These are phyloP conservation scores for Naganishia antarctica DNA, from an alignment of 768 basidiomycete species.

Conservation along the genomic window DNA sequence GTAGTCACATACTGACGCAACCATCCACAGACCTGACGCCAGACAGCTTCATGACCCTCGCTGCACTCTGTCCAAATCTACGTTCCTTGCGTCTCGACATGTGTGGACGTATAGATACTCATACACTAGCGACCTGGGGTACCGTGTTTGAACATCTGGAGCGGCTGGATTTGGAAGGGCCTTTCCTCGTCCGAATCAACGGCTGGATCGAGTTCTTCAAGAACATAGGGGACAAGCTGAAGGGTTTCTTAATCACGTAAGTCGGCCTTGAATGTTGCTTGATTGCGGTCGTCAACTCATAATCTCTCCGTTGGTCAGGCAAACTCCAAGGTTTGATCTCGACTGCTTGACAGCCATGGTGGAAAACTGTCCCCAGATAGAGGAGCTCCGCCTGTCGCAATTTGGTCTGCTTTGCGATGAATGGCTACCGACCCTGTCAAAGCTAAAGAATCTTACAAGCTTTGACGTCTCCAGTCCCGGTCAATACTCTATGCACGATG, in stretches of 20 bases:
- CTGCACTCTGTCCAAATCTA: constrained; percentile 77
- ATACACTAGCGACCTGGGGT: constrained; percentile 53
- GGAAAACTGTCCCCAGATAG: constrained; percentile 56
- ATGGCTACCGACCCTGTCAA: constrained; percentile 58
- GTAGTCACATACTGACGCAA: neutral
- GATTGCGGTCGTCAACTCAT: no score
- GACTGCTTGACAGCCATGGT: constrained; percentile 62
- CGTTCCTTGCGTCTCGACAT: constrained; percentile 72
- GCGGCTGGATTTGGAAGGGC: constrained; percentile 75
- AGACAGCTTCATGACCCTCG: constrained; percentile 64
- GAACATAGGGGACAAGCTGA: constrained; percentile 58
- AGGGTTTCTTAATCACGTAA: constrained; percentile 65
- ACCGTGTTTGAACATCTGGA: constrained; percentile 62
- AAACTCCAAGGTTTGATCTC: constrained; percentile 78
- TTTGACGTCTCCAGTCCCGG: constrained; percentile 63
- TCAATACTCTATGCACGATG: constrained; percentile 55
- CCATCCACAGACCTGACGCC: constrained; percentile 61
- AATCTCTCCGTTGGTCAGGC: constrained; percentile 39
- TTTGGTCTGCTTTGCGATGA: constrained; percentile 65
- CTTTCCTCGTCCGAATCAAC: constrained; percentile 60
- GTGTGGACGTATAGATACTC: constrained; percentile 71
- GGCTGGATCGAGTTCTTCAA: constrained; percentile 74
- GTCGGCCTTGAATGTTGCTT: neutral
- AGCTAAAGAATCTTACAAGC: constrained; percentile 54
- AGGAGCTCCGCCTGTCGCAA: constrained; percentile 72